A percentile compares a stretch with the other conserved stretches of the same genome.
Conservation (phyloP, 345 rosid genomes). For the Gynandropsis gynandra region DNA sequence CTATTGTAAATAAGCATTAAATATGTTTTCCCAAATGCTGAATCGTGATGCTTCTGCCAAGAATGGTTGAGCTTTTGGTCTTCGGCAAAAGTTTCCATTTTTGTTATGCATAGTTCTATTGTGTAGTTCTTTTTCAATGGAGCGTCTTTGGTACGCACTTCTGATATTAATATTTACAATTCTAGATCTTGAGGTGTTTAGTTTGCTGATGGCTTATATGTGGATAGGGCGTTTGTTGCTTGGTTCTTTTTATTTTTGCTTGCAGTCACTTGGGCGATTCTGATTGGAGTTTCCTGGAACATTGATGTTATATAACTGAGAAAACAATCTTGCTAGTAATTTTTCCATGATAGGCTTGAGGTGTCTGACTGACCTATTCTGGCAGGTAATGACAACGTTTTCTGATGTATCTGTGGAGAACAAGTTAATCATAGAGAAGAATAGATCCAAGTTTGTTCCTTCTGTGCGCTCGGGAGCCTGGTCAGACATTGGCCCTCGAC, state of each 20-base stretch:
- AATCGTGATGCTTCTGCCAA: no score
- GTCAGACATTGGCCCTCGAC: constrained; percentile 59
- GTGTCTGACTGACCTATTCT: constrained; percentile 22
- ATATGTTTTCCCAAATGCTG: no score
- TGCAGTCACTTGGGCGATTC: constrained; percentile 3
- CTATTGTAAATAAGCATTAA: no score
- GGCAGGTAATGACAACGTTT: constrained; percentile 52
- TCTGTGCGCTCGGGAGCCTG: constrained; percentile 80
- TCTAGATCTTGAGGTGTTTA: not conserved
- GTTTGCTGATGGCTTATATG: not conserved
- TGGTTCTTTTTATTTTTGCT: not conserved
- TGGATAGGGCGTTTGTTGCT: not conserved
- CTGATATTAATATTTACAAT: no score
- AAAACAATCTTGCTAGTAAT: not conserved
- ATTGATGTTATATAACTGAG: no score
- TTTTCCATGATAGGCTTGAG: not conserved
- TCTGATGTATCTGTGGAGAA: constrained; percentile 38
- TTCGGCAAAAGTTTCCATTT: no score
- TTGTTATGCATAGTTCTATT: no score
- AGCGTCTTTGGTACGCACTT: no score
- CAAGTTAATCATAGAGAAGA: constrained; percentile 30
- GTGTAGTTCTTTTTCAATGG: no score
- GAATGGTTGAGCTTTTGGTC: no score
- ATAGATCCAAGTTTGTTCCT: constrained; percentile 42
- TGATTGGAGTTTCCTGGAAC: not conserved